Base-by-base conservation (phyloP, 2,329 filamentous ascomycete genomes). In the Oidium heveae region DNA sequence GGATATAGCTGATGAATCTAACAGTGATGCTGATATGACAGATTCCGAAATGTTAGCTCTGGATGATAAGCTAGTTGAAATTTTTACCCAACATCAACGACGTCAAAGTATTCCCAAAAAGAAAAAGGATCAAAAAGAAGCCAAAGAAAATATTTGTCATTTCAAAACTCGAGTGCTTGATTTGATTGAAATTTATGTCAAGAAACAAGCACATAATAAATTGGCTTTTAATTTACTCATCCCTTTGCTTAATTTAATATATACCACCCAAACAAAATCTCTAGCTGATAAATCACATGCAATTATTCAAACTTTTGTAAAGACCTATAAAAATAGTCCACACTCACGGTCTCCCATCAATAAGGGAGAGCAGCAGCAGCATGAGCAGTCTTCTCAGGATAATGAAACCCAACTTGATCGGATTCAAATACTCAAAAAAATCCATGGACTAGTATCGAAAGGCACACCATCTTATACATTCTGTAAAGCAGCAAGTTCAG, bases 131-230 rank as follows among this genome's bases (percentile, higher is more conserved):
- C 83, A 84, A 62, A 86, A 86, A 64, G 83, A 89, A 57, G 88
- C 89, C 55, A 91, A 86, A 64, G 84, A 89, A 60, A 86, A 80
- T 20, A 85, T 96, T 64, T 71, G 94, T 62, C 88, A 89, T 68
- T 94, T 98, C 74, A 98, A 98, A 71, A 85, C 86, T 67, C 84
- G 88, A 44, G 82, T 95, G 6, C 75, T 96, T 4, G 91, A 96
- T 63, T 75, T 96, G 0, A 73, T 96, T 12, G 78, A 83, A 57
- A 83, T 91, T 58, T 96, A 86, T 66, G 73, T 91, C 59, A 87
- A 84, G 66, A 82, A 83, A 61, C 82, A 91, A 67, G 76, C 82
- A 55, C 73, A 74, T 22, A 83, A 79, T 61, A 68, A 75, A 1
- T 70, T 88, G 0, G 76, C 80, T 0, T 76, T 91, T 46, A 72